Base-by-base conservation (phyloP, 148 eudicot species). In the Vaccinium darrowii region DNA sequence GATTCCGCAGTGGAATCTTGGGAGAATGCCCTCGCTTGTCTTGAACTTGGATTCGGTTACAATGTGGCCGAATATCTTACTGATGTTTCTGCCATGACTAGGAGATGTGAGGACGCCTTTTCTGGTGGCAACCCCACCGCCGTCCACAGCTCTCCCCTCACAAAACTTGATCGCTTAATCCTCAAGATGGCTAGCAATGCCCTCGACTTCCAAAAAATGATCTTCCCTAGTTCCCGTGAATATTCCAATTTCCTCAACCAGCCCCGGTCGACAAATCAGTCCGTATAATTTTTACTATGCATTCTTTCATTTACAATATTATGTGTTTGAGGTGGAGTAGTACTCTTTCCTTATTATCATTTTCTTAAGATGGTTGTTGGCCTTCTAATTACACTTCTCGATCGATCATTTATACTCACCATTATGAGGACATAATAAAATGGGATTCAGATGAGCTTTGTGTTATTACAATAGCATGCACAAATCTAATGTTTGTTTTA, bases 61-160 rank as follows among this genome's bases (percentile, higher is more conserved):
- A 52, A 57, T 33, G 50, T 80, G 21, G 72, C 71, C 25, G 57
- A 47, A 36, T 27, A 30, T 18, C 82, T 80, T 57, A 43, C 52
- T 12, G 51, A 30, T 23, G 56, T 57, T 19, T 36, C 16, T 58
- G 1, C 80, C 16, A 76, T 76, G 80, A 50, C 53, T 76, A 50
- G 12, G 25, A 50, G 80, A n/a, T 76, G 80, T 76, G 80, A 76
- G 2, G 80, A 76, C 80, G 80, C 80, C 80, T 76, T 76, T 51
- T 49, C 80, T 33, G 36, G 36, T 33, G 36, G 36, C 36, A 1
- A 33, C 36, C 36, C 36, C 36, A 33, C 36, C n/a, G 56, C 33
- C 7, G 79, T 1, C 56, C 57, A 50, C 30, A 39, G 36, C 36
- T 76, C 80, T 50, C 80, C 80, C 15, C 18, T 76, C 14, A 3